phyloP scores from a whole-genome alignment of 2,329 filamentous ascomycete genomes.

The Hymenoscyphus albidus region DNA sequence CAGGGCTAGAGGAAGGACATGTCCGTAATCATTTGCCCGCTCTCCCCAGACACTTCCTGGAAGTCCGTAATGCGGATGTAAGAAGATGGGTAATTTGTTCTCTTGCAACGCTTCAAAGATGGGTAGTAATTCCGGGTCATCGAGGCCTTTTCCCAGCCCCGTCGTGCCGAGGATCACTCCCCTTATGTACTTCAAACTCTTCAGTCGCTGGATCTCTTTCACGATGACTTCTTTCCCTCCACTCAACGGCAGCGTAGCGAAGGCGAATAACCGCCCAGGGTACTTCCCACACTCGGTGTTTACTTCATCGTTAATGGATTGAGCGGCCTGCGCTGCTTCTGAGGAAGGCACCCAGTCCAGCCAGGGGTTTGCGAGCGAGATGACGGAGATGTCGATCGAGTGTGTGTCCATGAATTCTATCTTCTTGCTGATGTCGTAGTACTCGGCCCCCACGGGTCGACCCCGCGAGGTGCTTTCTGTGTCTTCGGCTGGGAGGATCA shows the following conservation, averaged over 20 bases:
- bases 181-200: conserved; percentile 61
- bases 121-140: conserved; percentile 69
- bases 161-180: conserved; percentile 88
- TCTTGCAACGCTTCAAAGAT: conserved; percentile 68
- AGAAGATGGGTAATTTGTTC: conserved; percentile 65
- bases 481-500: conserved; percentile 59
- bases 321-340: conserved; percentile 61
- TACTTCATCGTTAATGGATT: conserved; percentile 73
- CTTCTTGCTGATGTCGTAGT: conserved; percentile 75
- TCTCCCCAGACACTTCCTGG: conserved; percentile 77
- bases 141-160: conserved; percentile 74
- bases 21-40: conserved; percentile 69
- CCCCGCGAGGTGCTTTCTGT: conserved; percentile 60
- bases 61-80: conserved; percentile 90
- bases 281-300: conserved; percentile 64
- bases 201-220: conserved; percentile 60
- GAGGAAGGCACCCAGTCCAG: conserved; percentile 70
- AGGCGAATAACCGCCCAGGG: conserved; percentile 71
- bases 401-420: conserved; percentile 85
- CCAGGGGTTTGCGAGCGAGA: conserved; percentile 92
- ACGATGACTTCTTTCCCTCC: conserved; percentile 60
- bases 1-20: conserved; percentile 79
- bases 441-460: conserved; percentile 78
- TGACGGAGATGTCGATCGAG: conserved; percentile 74
- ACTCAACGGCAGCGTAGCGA: conserved; percentile 75